Base-by-base conservation (phyloP, 257 asterid species). In the Euphrasia confusa region DNA sequence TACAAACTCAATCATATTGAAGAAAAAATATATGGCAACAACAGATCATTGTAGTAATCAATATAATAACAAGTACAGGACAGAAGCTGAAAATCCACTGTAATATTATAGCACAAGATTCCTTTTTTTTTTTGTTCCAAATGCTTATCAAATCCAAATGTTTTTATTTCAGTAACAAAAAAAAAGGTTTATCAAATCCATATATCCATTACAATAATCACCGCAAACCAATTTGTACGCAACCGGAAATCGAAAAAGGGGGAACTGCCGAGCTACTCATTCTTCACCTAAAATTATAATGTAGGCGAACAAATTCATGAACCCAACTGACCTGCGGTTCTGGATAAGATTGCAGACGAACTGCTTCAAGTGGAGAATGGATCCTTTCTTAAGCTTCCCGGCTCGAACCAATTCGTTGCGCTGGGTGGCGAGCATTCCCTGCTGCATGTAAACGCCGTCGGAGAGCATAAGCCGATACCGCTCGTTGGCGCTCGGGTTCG, bases 361-460 rank as follows among this genome's bases (percentile, higher is more conserved):
- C 76, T 82, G 81, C 53, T 24, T 68, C 80, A 93, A 57, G 72
- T 65, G 84, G 33, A 93, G 55, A 45, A 93, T 58, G 17, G 95
- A 83, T 0, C 99, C 97, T 52, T 78, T 85, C 77, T 72, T 81
- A 78, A 89, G 48, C 71, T 48, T 57, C 42, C 65, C 66, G 9
- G 87, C 64, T 5, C 74, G 74, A 14, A 93, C 89, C 74, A 93
- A 67, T 0, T 82, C 83, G 68, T 89, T 93, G 2, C 63, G 80
- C 79, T 93, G 97, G 55, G 90, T 85, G 27, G 84, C 92, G 72
- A 93, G 79, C 99, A 93, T 93, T 1, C 92, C 95, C 72, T 89
- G 95, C 81, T 83, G 92, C 21, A 68, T 2, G 61, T 68, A 73
- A 7, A 28, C 3, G 0, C 97, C 97, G 54, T 93, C 99, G 6